phyloP scores from a whole-genome alignment of 2,329 filamentous ascomycete genomes.

The Phoma herbarum region DNA sequence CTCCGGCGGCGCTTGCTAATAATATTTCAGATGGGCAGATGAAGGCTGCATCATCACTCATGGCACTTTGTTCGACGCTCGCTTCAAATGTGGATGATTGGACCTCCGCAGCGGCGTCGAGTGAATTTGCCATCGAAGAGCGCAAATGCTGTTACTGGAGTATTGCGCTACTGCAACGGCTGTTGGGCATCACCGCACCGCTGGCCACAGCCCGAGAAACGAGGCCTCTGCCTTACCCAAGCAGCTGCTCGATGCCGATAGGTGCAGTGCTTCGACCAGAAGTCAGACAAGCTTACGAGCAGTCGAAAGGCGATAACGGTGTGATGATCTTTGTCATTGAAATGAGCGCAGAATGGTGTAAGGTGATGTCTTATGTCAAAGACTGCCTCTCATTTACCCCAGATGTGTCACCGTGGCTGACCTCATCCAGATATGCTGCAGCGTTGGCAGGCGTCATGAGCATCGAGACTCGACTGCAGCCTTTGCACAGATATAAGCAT shows the following conservation, averaged over 20 bases:
- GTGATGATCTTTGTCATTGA: constrained; percentile 8
- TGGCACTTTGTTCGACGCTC: not conserved
- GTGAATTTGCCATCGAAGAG: not conserved
- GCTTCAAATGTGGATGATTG: not conserved
- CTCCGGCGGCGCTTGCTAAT: not conserved
- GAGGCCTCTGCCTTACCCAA: not conserved
- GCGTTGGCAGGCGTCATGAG: constrained; percentile 6
- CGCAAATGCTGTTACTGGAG: constrained; percentile 2
- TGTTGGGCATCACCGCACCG: not conserved
- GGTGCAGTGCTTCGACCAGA: constrained; percentile 3
- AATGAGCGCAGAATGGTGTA: constrained; percentile 9
- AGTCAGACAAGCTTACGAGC: not conserved
- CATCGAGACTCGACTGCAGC: constrained; percentile 5
- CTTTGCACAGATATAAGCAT: constrained; percentile 13
- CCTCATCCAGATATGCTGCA: constrained; percentile 3
- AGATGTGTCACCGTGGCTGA: constrained; percentile 7
- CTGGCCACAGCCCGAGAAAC: not conserved
- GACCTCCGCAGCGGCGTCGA: not conserved
- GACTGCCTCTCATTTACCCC: not conserved
- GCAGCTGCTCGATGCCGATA: constrained; percentile 5
- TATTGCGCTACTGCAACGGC: not conserved
- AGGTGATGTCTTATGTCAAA: constrained; percentile 13
- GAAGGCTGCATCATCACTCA: not conserved
- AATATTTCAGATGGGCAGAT: not conserved
- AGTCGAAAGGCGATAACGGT: constrained; percentile 1